phyloP scores from a whole-genome alignment of 164 flowering plant genomes.

The Amborella trichopoda region DNA sequence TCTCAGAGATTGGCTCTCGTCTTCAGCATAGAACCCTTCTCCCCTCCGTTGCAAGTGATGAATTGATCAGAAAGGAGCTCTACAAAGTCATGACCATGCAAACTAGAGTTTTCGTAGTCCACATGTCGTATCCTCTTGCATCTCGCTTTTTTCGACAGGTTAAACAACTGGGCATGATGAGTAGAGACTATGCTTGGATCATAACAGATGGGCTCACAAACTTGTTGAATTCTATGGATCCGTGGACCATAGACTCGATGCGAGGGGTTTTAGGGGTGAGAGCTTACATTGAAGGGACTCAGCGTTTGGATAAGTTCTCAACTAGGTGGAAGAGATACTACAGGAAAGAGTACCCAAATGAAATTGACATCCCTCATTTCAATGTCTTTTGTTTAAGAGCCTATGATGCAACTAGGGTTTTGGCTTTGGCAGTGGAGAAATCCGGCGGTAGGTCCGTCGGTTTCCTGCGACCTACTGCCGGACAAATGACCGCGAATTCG shows the following conservation, averaged over 20 bases:
- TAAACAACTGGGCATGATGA: constrained; percentile 8
- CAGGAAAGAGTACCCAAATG: not conserved
- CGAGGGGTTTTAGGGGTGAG: constrained; percentile 13
- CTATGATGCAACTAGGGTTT: constrained; percentile 25
- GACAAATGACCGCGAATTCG: not conserved
- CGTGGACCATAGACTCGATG: constrained; percentile 9
- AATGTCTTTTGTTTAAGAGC: constrained; percentile 12
- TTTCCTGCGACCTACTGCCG: not conserved
- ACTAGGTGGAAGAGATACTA: constrained; percentile 7
- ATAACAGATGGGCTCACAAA: constrained; percentile 9
- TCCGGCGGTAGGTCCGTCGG: not conserved
- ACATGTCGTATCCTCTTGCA: constrained; percentile 2
- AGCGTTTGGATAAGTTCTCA: constrained; percentile 1
- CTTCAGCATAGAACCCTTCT: constrained; percentile 2
- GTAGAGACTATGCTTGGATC: constrained; percentile 8
- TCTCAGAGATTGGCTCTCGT: not conserved
- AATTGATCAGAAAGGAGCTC: not conserved
- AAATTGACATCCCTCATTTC: not conserved
- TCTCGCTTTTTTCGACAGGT: constrained; percentile 2
- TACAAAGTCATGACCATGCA: constrained; percentile 5
- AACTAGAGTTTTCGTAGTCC: constrained; percentile 10
- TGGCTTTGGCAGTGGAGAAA: constrained; percentile 32
- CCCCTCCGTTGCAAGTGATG: not conserved
- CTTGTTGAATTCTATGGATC: constrained; percentile 7
- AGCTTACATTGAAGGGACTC: constrained; percentile 7